Base-by-base conservation (phyloP, 2,329 filamentous ascomycete species). In the Amauroascus verrucosus region DNA sequence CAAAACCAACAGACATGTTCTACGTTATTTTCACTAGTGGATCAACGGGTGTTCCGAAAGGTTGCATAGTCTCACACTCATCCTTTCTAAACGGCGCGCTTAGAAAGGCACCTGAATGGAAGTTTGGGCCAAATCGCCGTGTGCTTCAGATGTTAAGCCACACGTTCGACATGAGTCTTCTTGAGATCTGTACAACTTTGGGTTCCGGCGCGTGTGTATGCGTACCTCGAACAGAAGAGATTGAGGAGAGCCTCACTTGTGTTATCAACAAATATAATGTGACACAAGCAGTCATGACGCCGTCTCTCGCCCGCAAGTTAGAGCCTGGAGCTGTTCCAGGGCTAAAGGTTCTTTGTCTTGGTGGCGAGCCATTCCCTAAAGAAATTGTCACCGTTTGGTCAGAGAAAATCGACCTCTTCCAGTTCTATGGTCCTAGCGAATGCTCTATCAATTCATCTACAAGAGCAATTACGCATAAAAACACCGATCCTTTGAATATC, bases 21-120 rank as follows among this genome's bases (percentile, higher is more conserved):
- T 84, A 79, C 60, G 70, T 79, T 1, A 71, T 83, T 6, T 78
- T 82, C 56, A 75, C 73, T 2, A 73, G 73, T 2, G 75, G 75
- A 0, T 75, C 75, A 1, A 74, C 75, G 1, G 73, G 72, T 45
- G 70, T 70, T 33, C 75, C 77, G 0, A 77, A 77, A 54, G 80
- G 79, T 1, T 73, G 81, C 20, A 74, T 79, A 45, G 78, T 82
- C 57, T 77, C 75, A 3, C 81, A 84, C 58, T 67, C 67, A 0
- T 74, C 77, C 0, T 70, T 82, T 1, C 75, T 77, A 1, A 77
- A 77, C 0, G 70, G 72, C 0, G 73, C 77, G 44, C 58, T 70
- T 1, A 70, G 70, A 0, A 76, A 80, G 56, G 75, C 72, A 0
- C 62, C 67, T 0, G 72, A 73, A 0, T 63, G 79, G 9, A 66